Evolutionary conservation across 345 rosid species (phyloP).

Genomic region (Aquilaria yunnanensis): DNA sequence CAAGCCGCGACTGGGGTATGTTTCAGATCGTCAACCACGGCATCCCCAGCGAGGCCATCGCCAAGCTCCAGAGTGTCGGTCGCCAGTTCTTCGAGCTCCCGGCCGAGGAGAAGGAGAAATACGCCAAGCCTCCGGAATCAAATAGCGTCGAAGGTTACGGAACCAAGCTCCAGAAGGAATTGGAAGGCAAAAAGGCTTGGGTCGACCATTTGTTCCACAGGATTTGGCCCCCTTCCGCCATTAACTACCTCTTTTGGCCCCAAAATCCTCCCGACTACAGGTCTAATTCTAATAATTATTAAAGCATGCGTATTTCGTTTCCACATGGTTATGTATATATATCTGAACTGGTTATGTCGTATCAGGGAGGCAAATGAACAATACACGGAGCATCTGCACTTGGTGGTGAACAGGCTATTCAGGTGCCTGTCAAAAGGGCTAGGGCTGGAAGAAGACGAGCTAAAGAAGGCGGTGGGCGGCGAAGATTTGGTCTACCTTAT

Average conservation of each 20-base stretch:
- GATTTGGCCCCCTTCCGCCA: slow-evolving; percentile 64
- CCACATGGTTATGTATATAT: too few species aligned
- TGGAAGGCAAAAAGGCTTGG: slow-evolving; percentile 66
- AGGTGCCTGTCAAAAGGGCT: slow-evolving; percentile 49
- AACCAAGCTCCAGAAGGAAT: slow-evolving; percentile 45
- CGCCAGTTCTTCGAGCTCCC: slow-evolving; percentile 68
- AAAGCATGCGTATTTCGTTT: too few species aligned
- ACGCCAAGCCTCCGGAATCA: slow-evolving; percentile 39
- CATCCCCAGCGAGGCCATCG: slow-evolving; percentile 38
- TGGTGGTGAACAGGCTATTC: slow-evolving; percentile 46
- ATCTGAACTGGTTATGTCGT: neutral
- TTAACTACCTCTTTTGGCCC: slow-evolving; percentile 74
- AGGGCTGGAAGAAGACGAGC: slow-evolving; percentile 39
- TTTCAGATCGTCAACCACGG: slow-evolving; percentile 65
- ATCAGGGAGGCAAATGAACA: slow-evolving; percentile 75
- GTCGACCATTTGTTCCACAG: slow-evolving; percentile 77
- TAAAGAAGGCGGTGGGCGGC: slow-evolving; percentile 60
- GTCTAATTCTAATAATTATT: slow-evolving; percentile 15
- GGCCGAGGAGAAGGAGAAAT: slow-evolving; percentile 47
- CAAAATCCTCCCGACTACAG: slow-evolving; percentile 63
- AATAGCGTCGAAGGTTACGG: slow-evolving; percentile 66
- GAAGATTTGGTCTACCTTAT: slow-evolving; percentile 49
- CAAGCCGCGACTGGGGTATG: slow-evolving; percentile 55
- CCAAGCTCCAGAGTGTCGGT: slow-evolving; percentile 46
- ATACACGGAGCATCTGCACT: slow-evolving; percentile 39